These are phyloP conservation scores for Pyrenophora seminiperda DNA, from an alignment of 2,329 filamentous ascomycete genomes.

Conservation along the genomic window DNA sequence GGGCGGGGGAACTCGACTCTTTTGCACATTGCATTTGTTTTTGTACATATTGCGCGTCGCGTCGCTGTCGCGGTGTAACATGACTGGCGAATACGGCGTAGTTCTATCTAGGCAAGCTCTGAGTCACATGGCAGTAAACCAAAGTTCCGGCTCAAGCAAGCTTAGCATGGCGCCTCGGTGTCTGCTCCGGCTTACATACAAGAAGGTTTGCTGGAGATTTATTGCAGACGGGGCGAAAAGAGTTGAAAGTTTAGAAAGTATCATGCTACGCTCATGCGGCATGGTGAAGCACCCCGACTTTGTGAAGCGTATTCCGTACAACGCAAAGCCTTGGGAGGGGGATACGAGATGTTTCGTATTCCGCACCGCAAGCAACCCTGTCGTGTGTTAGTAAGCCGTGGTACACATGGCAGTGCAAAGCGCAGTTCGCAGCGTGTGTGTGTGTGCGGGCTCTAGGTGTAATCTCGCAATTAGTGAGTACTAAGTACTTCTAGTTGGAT, in stretches of 20 bases:
- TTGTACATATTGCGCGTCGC: constrained; percentile 7
- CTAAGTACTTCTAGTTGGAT: neutral
- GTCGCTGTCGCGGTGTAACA: constrained; percentile 21
- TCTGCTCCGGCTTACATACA: too few relatives aligned
- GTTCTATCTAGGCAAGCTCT: neutral
- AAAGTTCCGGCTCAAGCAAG: neutral
- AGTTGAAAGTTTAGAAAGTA: neutral
- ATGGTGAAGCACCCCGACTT: neutral
- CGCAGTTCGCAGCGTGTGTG: too few relatives aligned
- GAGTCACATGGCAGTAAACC: constrained; percentile 12
- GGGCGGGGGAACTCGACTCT: too few relatives aligned
- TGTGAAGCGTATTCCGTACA: neutral
- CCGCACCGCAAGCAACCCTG: neutral
- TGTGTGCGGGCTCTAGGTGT: too few relatives aligned
- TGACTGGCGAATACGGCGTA: constrained; percentile 3
- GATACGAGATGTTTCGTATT: neutral
- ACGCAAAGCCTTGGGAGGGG: neutral
- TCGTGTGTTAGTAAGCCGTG: neutral
- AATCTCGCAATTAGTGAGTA: neutral
- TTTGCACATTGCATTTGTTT: too few relatives aligned
- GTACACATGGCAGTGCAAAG: neutral
- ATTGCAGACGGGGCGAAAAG: neutral
- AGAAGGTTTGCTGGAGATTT: neutral
- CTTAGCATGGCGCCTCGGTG: neutral
- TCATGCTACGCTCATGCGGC: constrained; percentile 4